These are phyloP conservation scores for Hortiboletus campestris DNA, from an alignment of 768 basidiomycete species.

Conservation along the genomic window DNA sequence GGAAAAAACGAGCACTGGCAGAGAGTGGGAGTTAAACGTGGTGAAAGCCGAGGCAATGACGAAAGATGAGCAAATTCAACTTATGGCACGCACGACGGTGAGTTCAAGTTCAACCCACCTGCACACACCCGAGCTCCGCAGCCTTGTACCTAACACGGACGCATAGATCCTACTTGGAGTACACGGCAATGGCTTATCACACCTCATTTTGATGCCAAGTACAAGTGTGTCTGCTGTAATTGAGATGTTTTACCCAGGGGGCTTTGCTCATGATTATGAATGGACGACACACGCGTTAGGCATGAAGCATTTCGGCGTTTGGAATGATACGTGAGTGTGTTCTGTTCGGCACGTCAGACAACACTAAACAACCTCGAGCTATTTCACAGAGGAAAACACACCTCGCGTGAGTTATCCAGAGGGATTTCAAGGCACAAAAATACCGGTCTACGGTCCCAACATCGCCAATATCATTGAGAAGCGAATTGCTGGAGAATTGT, in stretches of 20 bases:
- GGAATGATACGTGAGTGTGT: slow-evolving; percentile 69
- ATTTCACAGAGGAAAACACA: slow-evolving; percentile 36
- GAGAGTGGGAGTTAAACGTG: slow-evolving; percentile 59
- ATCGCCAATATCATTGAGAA: slow-evolving; percentile 74
- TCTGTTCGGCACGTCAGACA: background rate
- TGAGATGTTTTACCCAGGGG: slow-evolving; percentile 78
- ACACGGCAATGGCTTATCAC: slow-evolving; percentile 81
- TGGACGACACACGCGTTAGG: slow-evolving; percentile 77
- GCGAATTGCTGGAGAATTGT: slow-evolving; percentile 41
- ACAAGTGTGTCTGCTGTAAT: slow-evolving; percentile 77
- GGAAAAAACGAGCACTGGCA: slow-evolving; percentile 15
- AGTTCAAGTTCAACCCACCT: slow-evolving; percentile 32
- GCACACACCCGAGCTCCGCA: background rate
- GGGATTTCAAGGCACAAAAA: slow-evolving; percentile 78
- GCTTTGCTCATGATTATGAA: slow-evolving; percentile 85
- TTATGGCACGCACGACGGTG: slow-evolving; percentile 70
- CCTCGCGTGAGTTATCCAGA: slow-evolving; percentile 67
- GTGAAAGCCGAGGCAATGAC: slow-evolving; percentile 62
- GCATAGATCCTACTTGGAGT: slow-evolving; percentile 65
- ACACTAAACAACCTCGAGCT: slow-evolving; percentile 11
- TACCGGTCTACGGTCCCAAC: slow-evolving; percentile 66
- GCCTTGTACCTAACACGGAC: slow-evolving; percentile 1
- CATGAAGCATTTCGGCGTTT: slow-evolving; percentile 72
- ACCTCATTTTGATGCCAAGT: slow-evolving; percentile 81
- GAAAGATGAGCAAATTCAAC: slow-evolving; percentile 71